Evolutionary conservation across 306 rosid species (phyloP).

Genomic region (Lablab purpureus): DNA sequence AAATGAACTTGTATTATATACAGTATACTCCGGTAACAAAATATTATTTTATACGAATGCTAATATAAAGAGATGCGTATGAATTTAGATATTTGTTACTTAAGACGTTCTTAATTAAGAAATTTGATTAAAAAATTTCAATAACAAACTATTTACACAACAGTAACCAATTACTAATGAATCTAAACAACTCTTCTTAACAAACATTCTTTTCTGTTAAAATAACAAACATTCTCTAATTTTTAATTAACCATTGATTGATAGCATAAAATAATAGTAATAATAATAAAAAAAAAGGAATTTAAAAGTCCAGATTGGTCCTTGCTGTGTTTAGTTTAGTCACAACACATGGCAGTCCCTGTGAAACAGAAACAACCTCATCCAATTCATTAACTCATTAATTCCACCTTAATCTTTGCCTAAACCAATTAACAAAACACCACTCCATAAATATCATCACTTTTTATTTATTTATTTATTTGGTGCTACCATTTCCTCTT

Average conservation of each 20-base stretch:
- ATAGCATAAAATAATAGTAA: not conserved
- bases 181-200: too few relatives aligned
- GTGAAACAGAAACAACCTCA: constrained; percentile 33
- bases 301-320: not conserved
- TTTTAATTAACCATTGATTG: not conserved
- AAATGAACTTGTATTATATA: too few relatives aligned
- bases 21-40: too few relatives aligned
- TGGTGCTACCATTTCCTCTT: not conserved
- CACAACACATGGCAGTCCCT: not conserved
- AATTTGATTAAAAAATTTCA: too few relatives aligned
- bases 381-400: not conserved
- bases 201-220: not conserved
- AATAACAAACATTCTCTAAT: not conserved
- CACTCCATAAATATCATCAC: not conserved
- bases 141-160: too few relatives aligned
- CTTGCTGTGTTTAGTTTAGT: not conserved
- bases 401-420: constrained; percentile 12
- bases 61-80: too few relatives aligned
- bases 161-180: too few relatives aligned
- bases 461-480: not conserved
- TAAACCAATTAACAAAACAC: not conserved
- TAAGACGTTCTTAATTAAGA: too few relatives aligned
- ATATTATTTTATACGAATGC: too few relatives aligned
- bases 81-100: too few relatives aligned
- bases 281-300: not conserved